Evolutionary conservation across 805 yeast genomes (phyloP).

Genomic region (Cyberlindnera lachancei): DNA sequence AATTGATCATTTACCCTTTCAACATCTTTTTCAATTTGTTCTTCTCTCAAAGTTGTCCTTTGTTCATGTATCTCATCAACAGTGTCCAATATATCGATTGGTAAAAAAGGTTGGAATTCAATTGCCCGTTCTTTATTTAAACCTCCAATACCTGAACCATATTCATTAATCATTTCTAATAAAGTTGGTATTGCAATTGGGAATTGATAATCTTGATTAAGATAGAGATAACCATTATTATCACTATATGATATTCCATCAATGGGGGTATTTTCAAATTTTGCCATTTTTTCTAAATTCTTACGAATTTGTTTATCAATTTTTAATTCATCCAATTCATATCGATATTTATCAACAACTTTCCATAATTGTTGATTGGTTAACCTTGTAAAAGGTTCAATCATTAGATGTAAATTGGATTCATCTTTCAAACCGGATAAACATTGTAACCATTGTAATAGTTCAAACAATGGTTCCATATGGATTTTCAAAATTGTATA

Average conservation of each 20-base stretch:
- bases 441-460: conserved; percentile 88
- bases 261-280: conserved; percentile 7
- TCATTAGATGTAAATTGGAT: conserved; percentile 50
- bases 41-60: conserved; percentile 21
- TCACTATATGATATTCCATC: conserved; percentile 14
- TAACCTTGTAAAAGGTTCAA: conserved; percentile 45
- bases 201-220: conserved; percentile 31
- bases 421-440: conserved; percentile 64
- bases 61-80: conserved; percentile 60
- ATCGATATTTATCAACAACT: conserved; percentile 67
- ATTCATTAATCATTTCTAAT: conserved; percentile 61
- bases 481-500: conserved; percentile 59
- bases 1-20: conserved; percentile 11
- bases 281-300: conserved; percentile 8
- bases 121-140: conserved; percentile 43
- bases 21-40: conserved; percentile 11
- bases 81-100: conserved; percentile 61
- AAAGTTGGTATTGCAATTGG: conserved; percentile 48
- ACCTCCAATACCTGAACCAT: conserved; percentile 73
- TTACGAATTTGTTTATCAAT: conserved; percentile 33
- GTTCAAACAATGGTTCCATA: conserved; percentile 65
- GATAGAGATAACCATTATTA: conserved; percentile 26
- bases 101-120: conserved; percentile 64
- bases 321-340: conserved; percentile 74
- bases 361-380: conserved; percentile 66